Evolutionary conservation across 257 asterid species (phyloP), one percentile per base, ranked within the genome.

Genomic region (Penstemon newberryi): DNA sequence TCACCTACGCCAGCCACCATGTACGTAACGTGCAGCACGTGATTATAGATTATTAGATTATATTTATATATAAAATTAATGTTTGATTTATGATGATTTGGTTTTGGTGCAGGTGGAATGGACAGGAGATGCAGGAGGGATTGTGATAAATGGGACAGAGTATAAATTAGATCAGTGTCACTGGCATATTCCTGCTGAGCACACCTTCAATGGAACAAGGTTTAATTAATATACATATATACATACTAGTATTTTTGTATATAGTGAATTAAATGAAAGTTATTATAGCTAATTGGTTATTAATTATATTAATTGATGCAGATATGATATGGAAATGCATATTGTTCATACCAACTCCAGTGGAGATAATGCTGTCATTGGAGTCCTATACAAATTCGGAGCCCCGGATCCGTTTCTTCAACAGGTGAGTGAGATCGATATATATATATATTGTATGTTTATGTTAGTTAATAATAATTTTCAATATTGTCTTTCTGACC

Each of bases 241-340:
- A 15, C 18, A 15, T 15, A 15, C 18, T 15, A 15, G 18, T 15
- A 15, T 15, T 42, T 60, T 42, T 15, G 18, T 15, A 15, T 15
- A 15, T 15, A 15, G 18, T 15, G 18, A 15, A 15, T 15, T 15
- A 15, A 15, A 15, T 15, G 18, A 15, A 15, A 15, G 18, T 15
- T 15, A 15, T 15, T 15, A 15, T 15, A 15, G 18, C 18, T 0
- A 15, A 15, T 15, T 15, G 18, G 18, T 15, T 15, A 15, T 15
- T 15, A 15, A 15, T 15, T 15, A 15, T 15, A 15, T 15, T 15
- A 15, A 6, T 37, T 7, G 3, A 10, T 12, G 15, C 60, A 79
- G 84, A 19, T 79, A 13, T 55, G 36, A 57, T 8, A 68, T 78
- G 89, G 96, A 88, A 79, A 36, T 80, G 9, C 96, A 88, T 59